These are phyloP conservation scores for Microthyrium microscopicum DNA, from an alignment of 2,329 filamentous ascomycete species.

Conservation along the genomic window DNA sequence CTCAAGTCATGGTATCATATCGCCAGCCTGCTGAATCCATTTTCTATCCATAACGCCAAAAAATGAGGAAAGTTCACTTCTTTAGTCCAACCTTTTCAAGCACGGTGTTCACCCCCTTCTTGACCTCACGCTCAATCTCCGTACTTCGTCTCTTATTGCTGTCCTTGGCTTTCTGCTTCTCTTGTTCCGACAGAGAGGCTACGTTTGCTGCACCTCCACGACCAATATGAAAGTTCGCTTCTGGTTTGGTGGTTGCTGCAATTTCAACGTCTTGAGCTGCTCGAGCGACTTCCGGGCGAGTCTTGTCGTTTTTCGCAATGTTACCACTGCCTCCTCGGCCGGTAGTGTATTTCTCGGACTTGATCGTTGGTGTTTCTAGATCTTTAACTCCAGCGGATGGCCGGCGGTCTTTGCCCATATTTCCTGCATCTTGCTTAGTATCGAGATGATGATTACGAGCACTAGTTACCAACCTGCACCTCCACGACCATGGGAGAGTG, in stretches of 20 bases:
- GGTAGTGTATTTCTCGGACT: conserved; percentile 70
- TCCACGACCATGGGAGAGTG: conserved; percentile 54
- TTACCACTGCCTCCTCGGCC: conserved; percentile 79
- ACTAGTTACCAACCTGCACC: conserved; percentile 45
- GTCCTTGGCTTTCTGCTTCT: neutral
- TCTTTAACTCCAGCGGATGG: conserved; percentile 32
- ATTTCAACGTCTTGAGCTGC: conserved; percentile 68
- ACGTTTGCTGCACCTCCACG: conserved; percentile 64
- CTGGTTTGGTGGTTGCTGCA: conserved; percentile 28
- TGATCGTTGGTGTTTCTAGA: conserved; percentile 68
- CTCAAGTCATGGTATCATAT: too few relatives aligned
- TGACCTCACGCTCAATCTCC: conserved; percentile 2
- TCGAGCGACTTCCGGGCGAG: conserved; percentile 50
- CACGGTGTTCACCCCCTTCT: conserved; percentile 4
- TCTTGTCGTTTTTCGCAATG: conserved; percentile 63
- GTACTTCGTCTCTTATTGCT: too few relatives aligned
- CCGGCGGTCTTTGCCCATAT: conserved; percentile 26
- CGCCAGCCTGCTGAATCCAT: too few relatives aligned
- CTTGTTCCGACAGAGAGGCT: conserved; percentile 20
- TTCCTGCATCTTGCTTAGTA: conserved; percentile 19
- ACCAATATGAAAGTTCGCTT: conserved; percentile 48
- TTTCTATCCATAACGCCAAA: neutral
- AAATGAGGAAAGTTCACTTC: neutral
- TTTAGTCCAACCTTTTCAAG: conserved; percentile 4
- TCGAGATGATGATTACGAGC: neutral